Conservation (phyloP, 129 eudicot genomes). For the Mikania micrantha region DNA sequence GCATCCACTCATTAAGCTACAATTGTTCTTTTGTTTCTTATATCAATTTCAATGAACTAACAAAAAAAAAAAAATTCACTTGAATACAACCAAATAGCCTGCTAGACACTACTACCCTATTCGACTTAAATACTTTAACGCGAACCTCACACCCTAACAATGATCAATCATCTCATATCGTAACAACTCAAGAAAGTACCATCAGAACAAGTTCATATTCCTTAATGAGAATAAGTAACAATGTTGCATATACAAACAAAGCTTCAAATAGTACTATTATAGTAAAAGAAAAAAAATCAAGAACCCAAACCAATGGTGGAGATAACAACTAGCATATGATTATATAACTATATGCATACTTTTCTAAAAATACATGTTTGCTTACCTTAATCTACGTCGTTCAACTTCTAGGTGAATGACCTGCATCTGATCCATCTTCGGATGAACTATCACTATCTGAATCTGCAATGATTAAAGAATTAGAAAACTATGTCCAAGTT, state of each 20-base stretch:
- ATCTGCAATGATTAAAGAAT: conserved; percentile 39
- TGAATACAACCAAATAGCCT: neutral
- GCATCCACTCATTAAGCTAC: too few species aligned
- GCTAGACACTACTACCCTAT: neutral
- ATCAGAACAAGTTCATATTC: neutral
- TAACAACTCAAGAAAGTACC: neutral
- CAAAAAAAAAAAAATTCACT: neutral
- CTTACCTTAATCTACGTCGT: conserved; percentile 35
- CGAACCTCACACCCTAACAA: neutral
- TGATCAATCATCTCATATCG: neutral
- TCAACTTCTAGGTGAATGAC: conserved; percentile 40
- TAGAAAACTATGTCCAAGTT: neutral
- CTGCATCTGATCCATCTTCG: conserved; percentile 68
- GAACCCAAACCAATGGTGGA: neutral
- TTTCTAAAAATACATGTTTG: neutral
- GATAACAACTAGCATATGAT: neutral
- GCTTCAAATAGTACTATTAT: neutral
- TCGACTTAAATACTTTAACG: neutral
- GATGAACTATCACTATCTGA: conserved; percentile 94
- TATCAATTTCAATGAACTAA: neutral
- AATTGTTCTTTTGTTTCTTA: neutral
- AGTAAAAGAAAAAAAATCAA: too few species aligned
- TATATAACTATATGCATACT: neutral
- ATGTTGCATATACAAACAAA: neutral
- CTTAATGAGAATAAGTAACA: neutral